Conservation (phyloP, 2,329 filamentous ascomycete genomes). For the Hypomyces rosellus region DNA sequence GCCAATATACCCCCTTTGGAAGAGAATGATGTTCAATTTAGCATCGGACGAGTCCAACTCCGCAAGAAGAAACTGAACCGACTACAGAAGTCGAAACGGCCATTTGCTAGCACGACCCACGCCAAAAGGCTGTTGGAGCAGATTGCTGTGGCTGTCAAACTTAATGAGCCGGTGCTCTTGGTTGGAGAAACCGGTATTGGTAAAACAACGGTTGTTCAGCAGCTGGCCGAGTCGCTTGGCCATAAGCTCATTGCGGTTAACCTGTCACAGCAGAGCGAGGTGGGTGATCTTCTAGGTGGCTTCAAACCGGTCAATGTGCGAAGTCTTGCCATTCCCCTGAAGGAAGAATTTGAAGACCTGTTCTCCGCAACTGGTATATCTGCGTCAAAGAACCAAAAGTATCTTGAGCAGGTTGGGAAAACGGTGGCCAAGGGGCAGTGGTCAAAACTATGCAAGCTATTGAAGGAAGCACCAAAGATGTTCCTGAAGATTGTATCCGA, state of each 20-base stretch:
- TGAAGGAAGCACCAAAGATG: constrained; percentile 84
- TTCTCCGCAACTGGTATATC: constrained; percentile 84
- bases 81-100: constrained; percentile 48
- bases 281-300: constrained; percentile 87
- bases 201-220: constrained; percentile 94
- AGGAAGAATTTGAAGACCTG: constrained; percentile 88
- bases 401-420: constrained; percentile 74
- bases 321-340: constrained; percentile 78
- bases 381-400: constrained; percentile 77
- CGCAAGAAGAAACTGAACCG: constrained; percentile 48
- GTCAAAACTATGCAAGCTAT: constrained; percentile 77
- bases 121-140: constrained; percentile 82
- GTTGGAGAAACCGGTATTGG: constrained; percentile 99
- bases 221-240: constrained; percentile 76
- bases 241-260: constrained; percentile 91
- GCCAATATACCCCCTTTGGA: constrained; percentile 66
- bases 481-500: constrained; percentile 64
- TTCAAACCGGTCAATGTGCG: constrained; percentile 94
- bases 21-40: constrained; percentile 50
- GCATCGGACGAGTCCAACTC: constrained; percentile 61
- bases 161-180: constrained; percentile 82
- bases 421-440: constrained; percentile 78
- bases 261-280: constrained; percentile 95
- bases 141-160: constrained; percentile 73
- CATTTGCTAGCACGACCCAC: constrained; percentile 84